Base-by-base conservation (phyloP, 352 stramenopile genomes). In the Globisporangium okanoganense region DNA sequence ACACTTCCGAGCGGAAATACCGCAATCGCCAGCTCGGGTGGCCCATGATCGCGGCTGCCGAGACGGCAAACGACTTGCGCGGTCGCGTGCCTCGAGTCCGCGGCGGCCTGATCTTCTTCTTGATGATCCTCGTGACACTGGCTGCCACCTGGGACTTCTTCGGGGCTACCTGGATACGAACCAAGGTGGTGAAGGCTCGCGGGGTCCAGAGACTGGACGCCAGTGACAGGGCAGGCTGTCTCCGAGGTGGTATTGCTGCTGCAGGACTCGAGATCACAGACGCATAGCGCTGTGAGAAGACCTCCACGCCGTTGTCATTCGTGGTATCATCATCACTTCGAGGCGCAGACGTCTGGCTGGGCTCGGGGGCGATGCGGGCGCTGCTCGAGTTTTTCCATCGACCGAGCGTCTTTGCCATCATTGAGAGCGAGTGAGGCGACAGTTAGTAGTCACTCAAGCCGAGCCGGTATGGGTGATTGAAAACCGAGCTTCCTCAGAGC, bases 1-100 rank as follows among this genome's bases (percentile, higher is more conserved):
- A 63, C 35, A 53, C 56, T 41, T 40, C 65, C 36, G 27, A 36
- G 53, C 53, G 38, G 14, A 52, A 35, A n/a, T 52, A 36, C 45
- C 45, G 24, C 24, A 22, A 6, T 5, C 14, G 22, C 45, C 45
- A 52, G 45, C 7, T 35, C 31, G 45, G 22, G 5, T 16, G 45
- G 5, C 24, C 20, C 13, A 44, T 44, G 38, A 14, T 24, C 0
- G 24, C 18, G 22, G 45, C 29, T 5, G 24, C 22, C 5, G 24
- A 10, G 10, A 52, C 29, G 13, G 10, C 9, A 24, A 36, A 52
- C 24, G 45, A 52, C 31, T 35, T 31, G 7, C 24, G 31, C 24
- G 18, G 13, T 2, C 45, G 5, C 13, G 24, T 52, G 2, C 24
- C 29, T 33, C 44, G 24, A 5, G 13, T 16, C 3, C 12, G 10